Conservation (phyloP, 2,329 filamentous ascomycete genomes). For the Lasiodiplodia sp. region DNA sequence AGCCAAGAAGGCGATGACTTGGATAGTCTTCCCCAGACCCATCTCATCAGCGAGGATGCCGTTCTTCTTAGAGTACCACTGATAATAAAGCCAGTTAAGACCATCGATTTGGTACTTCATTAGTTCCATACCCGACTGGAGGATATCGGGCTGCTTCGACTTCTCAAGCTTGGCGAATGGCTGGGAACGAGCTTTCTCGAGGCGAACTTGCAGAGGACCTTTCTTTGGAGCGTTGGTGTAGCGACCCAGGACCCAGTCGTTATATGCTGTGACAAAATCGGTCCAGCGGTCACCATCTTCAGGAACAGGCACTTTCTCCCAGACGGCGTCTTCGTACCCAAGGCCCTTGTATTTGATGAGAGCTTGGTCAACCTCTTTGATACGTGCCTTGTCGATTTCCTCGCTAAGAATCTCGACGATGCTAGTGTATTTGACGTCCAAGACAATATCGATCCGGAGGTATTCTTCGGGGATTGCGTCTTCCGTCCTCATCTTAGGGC, state of each 20-base stretch:
- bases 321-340: slow-evolving; percentile 87
- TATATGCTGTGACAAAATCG: slow-evolving; percentile 83
- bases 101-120: slow-evolving; percentile 96
- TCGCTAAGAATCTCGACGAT: slow-evolving; percentile 66
- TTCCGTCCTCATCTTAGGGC: slow-evolving; percentile 72
- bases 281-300: slow-evolving; percentile 74
- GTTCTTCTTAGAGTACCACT: slow-evolving; percentile 82
- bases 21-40: slow-evolving; percentile 97
- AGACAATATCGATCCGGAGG: slow-evolving; percentile 85
- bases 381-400: slow-evolving; percentile 73
- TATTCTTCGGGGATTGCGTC: slow-evolving; percentile 90
- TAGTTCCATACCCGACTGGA: slow-evolving; percentile 75
- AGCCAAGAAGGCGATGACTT: slow-evolving; percentile 83
- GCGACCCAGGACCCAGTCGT: slow-evolving; percentile 82
- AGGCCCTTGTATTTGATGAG: slow-evolving; percentile 93
- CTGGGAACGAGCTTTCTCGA: slow-evolving; percentile 70
- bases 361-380: slow-evolving; percentile 75
- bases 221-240: slow-evolving; percentile 70
- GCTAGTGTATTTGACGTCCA: slow-evolving; percentile 76
- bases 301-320: slow-evolving; percentile 78
- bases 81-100: slow-evolving; percentile 92
- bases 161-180: slow-evolving; percentile 74
- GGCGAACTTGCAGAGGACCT: slow-evolving; percentile 67
- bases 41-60: slow-evolving; percentile 96
- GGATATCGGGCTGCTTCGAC: slow-evolving; percentile 72